These are phyloP conservation scores for Aspergillus biplanus DNA, from an alignment of 495 filamentous ascomycete genomes.

Conservation along the genomic window DNA sequence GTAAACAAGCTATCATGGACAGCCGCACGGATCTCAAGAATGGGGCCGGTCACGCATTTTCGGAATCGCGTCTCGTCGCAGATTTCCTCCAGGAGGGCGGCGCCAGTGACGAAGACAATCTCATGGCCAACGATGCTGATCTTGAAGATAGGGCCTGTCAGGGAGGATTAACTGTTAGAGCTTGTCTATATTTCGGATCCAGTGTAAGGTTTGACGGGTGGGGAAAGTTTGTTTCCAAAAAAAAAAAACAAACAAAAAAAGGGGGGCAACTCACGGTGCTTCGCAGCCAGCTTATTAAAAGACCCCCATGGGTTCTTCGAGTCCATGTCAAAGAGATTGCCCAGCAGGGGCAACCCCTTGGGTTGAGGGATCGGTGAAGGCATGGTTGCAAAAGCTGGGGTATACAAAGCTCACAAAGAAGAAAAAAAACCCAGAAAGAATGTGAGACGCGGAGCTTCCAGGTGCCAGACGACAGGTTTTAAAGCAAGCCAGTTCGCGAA, in stretches of 20 bases:
- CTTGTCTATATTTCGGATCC: neutral
- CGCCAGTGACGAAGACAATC: slow-evolving; percentile 56
- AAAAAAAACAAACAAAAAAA: neutral
- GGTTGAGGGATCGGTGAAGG: slow-evolving; percentile 62
- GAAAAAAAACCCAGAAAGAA: slow-evolving; percentile 1
- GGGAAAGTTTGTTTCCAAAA: neutral
- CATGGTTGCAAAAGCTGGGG: slow-evolving; percentile 33
- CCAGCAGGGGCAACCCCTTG: slow-evolving; percentile 66
- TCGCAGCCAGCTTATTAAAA: slow-evolving; percentile 63
- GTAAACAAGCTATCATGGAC: slow-evolving; percentile 78
- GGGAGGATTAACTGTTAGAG: neutral
- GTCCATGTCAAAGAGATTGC: slow-evolving; percentile 68
- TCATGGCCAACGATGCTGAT: slow-evolving; percentile 59
- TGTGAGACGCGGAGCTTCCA: neutral
- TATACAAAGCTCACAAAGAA: neutral
- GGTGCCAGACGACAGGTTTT: slow-evolving; percentile 4
- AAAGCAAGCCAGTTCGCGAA: slow-evolving; percentile 3
- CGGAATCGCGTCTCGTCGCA: slow-evolving; percentile 73
- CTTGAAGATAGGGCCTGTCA: slow-evolving; percentile 67
- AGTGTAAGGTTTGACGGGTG: neutral
- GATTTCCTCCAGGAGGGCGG: slow-evolving; percentile 66
- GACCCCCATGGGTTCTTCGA: slow-evolving; percentile 64
- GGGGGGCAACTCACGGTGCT: slow-evolving; percentile 54
- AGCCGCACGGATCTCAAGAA: slow-evolving; percentile 63
- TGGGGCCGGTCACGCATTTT: slow-evolving; percentile 62